These are phyloP conservation scores for Xylariomycetidae sp. DNA, from an alignment of 2,329 filamentous ascomycete genomes.

Conservation along the genomic window DNA sequence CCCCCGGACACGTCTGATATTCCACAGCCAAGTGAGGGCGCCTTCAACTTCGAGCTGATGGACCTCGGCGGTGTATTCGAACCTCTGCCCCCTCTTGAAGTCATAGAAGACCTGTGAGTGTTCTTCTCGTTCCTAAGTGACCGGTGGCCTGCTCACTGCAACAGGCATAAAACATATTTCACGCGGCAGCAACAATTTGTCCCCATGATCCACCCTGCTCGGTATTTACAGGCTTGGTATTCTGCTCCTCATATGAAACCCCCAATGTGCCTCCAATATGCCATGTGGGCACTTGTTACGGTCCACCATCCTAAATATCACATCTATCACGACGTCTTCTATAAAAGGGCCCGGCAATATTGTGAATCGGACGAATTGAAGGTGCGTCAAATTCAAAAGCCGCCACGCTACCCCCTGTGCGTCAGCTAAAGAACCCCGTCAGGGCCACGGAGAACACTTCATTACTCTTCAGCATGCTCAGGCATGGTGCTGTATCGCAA, in stretches of 20 bases:
- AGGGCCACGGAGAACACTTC: constrained; percentile 73
- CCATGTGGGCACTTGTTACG: constrained; percentile 80
- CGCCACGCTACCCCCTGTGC: too few species aligned
- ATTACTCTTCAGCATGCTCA: constrained; percentile 78
- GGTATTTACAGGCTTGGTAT: constrained; percentile 73
- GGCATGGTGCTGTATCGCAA: constrained; percentile 68
- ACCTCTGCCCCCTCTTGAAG: constrained; percentile 69
- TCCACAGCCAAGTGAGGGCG: constrained; percentile 6
- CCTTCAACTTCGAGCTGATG: constrained; percentile 55
- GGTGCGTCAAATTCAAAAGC: constrained; percentile 28
- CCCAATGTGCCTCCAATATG: constrained; percentile 80
- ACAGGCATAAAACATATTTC: constrained; percentile 63
- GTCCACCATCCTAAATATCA: constrained; percentile 68
- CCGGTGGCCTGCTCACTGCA: constrained; percentile 8
- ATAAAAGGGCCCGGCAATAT: constrained; percentile 77
- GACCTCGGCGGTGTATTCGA: constrained; percentile 73
- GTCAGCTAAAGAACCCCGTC: too few species aligned
- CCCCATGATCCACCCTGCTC: constrained; percentile 73
- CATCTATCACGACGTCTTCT: constrained; percentile 71
- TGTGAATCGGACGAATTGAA: constrained; percentile 81
- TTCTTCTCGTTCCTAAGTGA: not conserved
- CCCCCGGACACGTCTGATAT: constrained; percentile 1
- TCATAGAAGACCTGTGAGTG: constrained; percentile 76
- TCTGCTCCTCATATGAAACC: constrained; percentile 69
- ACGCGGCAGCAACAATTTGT: constrained; percentile 64